A percentile compares a stretch with the other conserved stretches of the same genome.
Evolutionary conservation across 257 asterid species (phyloP).

Genomic region (Solanum pinnatisectum): DNA sequence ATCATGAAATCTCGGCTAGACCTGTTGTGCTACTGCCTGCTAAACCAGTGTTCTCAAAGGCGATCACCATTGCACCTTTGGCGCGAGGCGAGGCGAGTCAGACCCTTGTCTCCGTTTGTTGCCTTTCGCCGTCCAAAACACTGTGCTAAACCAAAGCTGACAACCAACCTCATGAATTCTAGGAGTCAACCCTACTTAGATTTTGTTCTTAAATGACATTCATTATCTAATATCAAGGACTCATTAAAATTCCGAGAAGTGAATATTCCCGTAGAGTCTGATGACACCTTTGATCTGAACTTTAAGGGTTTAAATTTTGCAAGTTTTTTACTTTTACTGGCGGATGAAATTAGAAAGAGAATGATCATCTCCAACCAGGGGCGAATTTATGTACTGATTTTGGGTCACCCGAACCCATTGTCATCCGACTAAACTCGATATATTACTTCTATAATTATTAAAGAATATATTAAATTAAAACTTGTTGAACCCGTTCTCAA

Average conservation of each 20-base stretch:
- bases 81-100: not conserved
- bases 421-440: too few species aligned
- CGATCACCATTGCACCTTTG: not conserved
- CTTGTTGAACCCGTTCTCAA: too few species aligned
- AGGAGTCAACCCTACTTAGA: not conserved
- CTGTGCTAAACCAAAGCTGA: not conserved
- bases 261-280: not conserved
- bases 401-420: too few species aligned
- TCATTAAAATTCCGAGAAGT: not conserved
- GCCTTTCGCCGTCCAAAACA: not conserved
- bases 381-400: too few species aligned
- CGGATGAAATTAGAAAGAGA: not conserved
- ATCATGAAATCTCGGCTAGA: not conserved
- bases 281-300: not conserved
- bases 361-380: not conserved
- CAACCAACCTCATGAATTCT: not conserved
- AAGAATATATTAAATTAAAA: too few species aligned
- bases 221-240: not conserved
- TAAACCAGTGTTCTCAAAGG: not conserved
- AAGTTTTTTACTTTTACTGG: not conserved
- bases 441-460: too few species aligned
- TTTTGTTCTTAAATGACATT: not conserved
- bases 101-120: not conserved
- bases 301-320: not conserved
- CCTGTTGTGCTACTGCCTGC: not conserved